A percentile compares a stretch with the other conserved stretches of the same genome.
Conservation (phyloP, 169 alveolate genomes). For the Plasmodium ovale region DNA sequence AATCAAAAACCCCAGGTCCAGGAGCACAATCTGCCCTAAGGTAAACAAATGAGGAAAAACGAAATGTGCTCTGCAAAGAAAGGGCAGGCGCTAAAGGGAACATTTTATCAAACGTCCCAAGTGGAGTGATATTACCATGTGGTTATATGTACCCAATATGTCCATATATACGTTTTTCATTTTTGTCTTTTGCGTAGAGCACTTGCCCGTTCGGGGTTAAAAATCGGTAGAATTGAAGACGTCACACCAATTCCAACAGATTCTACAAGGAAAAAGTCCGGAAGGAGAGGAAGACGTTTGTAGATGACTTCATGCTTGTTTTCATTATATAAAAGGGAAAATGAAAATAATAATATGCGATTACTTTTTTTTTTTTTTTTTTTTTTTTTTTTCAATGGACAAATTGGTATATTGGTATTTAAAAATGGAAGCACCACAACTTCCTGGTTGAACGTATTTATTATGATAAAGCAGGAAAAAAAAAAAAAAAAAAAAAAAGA, state of each 20-base stretch:
- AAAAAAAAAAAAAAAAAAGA: too few species aligned
- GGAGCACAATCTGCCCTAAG: conserved; percentile 99
- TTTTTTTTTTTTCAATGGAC: background rate
- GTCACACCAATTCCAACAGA: conserved; percentile 99
- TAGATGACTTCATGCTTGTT: conserved; percentile 72
- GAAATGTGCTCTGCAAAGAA: background rate
- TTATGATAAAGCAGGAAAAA: too few species aligned
- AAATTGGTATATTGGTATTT: background rate
- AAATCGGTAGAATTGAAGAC: conserved; percentile 99
- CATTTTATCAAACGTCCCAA: too few species aligned
- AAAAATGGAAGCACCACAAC: background rate
- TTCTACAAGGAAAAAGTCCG: conserved; percentile 98
- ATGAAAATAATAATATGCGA: conserved; percentile 4
- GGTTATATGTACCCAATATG: too few species aligned
- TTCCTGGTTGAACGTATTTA: too few species aligned
- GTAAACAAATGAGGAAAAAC: conserved; percentile 16
- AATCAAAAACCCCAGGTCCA: conserved; percentile 99
- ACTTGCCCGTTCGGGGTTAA: conserved; percentile 98
- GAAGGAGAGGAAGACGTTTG: conserved; percentile 99
- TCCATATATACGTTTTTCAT: conserved; percentile 16
- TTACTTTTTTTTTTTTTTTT: background rate
- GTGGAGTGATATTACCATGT: too few species aligned
- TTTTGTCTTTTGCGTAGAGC: conserved; percentile 89
- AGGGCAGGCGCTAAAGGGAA: conserved; percentile 4
- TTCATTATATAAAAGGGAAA: conserved; percentile 1